A percentile compares a stretch with the other conserved stretches of the same genome.
Conservation (phyloP, 78 protist genomes). For the Dictyostelium purpureum region DNA sequence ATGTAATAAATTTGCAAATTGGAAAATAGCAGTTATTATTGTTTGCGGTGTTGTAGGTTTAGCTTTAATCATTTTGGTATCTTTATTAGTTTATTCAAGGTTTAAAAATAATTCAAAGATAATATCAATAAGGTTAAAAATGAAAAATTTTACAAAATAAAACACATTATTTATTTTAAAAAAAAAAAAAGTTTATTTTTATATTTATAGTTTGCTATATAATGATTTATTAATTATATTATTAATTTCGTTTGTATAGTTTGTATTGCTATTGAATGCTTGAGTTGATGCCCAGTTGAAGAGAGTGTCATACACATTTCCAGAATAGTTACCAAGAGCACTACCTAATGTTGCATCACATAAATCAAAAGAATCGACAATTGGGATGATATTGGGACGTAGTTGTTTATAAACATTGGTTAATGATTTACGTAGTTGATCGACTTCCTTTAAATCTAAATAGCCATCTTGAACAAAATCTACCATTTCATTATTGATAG, state of each 20-base stretch:
- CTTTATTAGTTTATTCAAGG: not conserved
- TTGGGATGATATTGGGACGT: slow-evolving; percentile 69
- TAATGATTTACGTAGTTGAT: not conserved
- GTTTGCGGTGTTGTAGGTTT: slow-evolving; percentile 26
- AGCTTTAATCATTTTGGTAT: not conserved
- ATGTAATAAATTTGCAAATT: slow-evolving; percentile 4
- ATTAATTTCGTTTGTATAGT: too few species aligned
- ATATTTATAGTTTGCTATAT: too few species aligned
- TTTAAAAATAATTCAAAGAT: not conserved
- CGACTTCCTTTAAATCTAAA: not conserved
- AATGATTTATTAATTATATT: too few species aligned
- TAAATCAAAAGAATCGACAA: slow-evolving; percentile 78
- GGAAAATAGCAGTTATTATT: slow-evolving; percentile 41
- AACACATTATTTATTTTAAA: not conserved
- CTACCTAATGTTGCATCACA: slow-evolving; percentile 50
- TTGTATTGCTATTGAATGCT: slow-evolving; percentile 55
- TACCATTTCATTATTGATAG: not conserved
- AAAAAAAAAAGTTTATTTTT: not conserved
- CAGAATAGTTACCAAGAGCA: slow-evolving; percentile 77
- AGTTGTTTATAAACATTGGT: not conserved
- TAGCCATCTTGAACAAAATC: slow-evolving; percentile 27
- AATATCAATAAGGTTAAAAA: not conserved
- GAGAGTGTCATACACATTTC: slow-evolving; percentile 78
- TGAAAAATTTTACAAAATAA: not conserved
- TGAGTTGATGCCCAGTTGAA: slow-evolving; percentile 44